Evolutionary conservation across 352 stramenopile genomes (phyloP).

Genomic region (Pythium dissotocum): DNA sequence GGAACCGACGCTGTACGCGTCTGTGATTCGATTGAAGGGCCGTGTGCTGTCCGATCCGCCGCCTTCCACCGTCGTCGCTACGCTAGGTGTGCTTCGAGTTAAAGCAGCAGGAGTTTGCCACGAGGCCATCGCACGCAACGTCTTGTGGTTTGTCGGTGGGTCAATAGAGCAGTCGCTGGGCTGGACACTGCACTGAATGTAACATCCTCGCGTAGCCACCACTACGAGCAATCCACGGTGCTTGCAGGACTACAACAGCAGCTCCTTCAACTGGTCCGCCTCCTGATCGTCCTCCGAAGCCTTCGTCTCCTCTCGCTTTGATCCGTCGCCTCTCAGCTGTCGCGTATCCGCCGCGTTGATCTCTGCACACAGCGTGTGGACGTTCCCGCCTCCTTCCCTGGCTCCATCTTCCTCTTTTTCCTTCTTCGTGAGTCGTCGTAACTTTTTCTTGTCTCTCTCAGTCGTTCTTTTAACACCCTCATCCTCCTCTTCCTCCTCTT

Average conservation of each 20-base stretch:
- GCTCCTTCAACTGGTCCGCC: background rate
- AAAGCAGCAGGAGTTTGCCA: background rate
- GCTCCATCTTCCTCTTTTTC: background rate
- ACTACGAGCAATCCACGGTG: no score
- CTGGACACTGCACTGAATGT: background rate
- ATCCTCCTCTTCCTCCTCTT: conserved; percentile 14
- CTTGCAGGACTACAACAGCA: conserved; percentile 8
- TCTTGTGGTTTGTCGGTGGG: background rate
- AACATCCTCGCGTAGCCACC: no score
- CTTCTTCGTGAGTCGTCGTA: background rate
- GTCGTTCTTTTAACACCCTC: no score
- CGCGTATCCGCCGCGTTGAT: conserved; percentile 34
- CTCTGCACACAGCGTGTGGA: conserved; percentile 39
- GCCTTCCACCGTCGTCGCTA: background rate
- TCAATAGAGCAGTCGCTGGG: background rate
- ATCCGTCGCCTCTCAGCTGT: background rate
- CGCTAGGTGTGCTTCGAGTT: background rate
- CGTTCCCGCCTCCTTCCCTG: background rate
- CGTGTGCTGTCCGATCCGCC: background rate
- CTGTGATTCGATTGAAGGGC: background rate
- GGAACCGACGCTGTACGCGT: background rate
- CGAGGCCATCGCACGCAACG: background rate
- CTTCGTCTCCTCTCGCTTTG: background rate
- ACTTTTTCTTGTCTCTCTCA: no score
- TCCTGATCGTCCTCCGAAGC: conserved; percentile 2